Percentiles rank a stretch among this genome's conserved stretches.
Conservation (phyloP, 108 stramenopile genomes). For the Fragilariopsis cylindrus region DNA sequence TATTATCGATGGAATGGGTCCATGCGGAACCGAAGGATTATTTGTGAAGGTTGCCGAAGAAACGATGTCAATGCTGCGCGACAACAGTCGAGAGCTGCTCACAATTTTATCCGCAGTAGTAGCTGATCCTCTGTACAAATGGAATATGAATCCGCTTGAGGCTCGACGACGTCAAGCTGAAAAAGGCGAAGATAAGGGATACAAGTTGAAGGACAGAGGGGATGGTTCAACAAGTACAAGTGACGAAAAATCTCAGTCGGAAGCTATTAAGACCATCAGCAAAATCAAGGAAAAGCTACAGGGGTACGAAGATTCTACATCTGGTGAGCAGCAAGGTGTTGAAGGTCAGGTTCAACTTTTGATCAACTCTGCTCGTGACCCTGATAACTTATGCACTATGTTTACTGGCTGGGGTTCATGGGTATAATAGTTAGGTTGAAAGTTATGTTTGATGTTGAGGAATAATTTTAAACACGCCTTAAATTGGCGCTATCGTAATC, state of each 20-base stretch:
- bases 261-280: constrained; percentile 59
- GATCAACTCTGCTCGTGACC: constrained; percentile 92
- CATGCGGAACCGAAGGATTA: constrained; percentile 85
- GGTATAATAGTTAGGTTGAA: constrained; percentile 37
- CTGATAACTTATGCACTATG: constrained; percentile 83
- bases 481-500: too few species aligned
- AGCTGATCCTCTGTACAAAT: constrained; percentile 94
- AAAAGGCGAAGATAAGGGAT: constrained; percentile 25
- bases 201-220: constrained; percentile 15
- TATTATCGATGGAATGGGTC: constrained; percentile 97
- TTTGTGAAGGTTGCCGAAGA: constrained; percentile 83
- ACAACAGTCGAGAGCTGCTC: constrained; percentile 77
- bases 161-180: constrained; percentile 52
- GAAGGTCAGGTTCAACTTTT: constrained; percentile 94
- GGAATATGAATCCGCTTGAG: constrained; percentile 82
- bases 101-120: constrained; percentile 95
- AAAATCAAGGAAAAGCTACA: constrained; percentile 93
- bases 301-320: constrained; percentile 95
- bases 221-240: constrained; percentile 4
- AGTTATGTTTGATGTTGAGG: too few species aligned
- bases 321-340: constrained; percentile 89
- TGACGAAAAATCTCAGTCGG: constrained; percentile 48
- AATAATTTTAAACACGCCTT: too few species aligned
- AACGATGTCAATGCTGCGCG: constrained; percentile 78
- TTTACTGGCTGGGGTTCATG: constrained; percentile 96